Percentiles rank a stretch among this genome's conserved stretches.
phyloP scores from a whole-genome alignment of 2,329 filamentous ascomycete species.

The Pestalotiopsis sp. region DNA sequence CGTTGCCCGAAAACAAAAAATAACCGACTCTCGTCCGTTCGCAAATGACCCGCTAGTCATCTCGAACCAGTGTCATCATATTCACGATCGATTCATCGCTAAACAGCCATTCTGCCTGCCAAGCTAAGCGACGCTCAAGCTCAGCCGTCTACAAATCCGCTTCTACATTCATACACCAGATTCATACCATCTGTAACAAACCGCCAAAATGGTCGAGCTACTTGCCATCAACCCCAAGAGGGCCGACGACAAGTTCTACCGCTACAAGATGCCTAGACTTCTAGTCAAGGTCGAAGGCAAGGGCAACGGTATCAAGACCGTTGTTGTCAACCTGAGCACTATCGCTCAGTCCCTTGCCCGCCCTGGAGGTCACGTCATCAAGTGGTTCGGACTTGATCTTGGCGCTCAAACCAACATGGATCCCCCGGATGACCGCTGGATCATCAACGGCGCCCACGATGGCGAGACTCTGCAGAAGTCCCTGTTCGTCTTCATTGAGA shows the following conservation, averaged over 20 bases:
- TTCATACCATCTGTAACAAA: constrained; percentile 27
- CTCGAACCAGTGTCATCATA: constrained; percentile 5
- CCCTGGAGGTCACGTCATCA: constrained; percentile 94
- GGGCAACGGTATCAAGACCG: constrained; percentile 99
- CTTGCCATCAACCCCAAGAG: constrained; percentile 92
- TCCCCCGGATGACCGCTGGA: constrained; percentile 97
- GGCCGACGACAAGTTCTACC: constrained; percentile 98
- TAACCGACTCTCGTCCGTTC: constrained; percentile 1
- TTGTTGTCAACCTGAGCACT: constrained; percentile 94
- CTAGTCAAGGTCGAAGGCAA: constrained; percentile 99
- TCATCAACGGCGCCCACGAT: constrained; percentile 99
- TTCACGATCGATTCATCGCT: background rate
- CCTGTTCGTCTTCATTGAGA: constrained; percentile 96
- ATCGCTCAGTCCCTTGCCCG: constrained; percentile 90
- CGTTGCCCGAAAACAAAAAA: background rate
- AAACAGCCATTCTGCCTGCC: background rate
- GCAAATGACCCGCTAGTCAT: constrained; percentile 12
- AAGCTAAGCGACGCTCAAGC: background rate
- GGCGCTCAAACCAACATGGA: constrained; percentile 98
- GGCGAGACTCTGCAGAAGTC: constrained; percentile 95
- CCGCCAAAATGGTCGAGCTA: constrained; percentile 71
- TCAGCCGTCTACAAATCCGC: background rate
- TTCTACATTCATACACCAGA: background rate
- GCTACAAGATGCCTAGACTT: constrained; percentile 99
- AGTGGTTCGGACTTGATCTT: constrained; percentile 99